phyloP scores from a whole-genome alignment of 257 asterid species.

The Salvia splendens region DNA sequence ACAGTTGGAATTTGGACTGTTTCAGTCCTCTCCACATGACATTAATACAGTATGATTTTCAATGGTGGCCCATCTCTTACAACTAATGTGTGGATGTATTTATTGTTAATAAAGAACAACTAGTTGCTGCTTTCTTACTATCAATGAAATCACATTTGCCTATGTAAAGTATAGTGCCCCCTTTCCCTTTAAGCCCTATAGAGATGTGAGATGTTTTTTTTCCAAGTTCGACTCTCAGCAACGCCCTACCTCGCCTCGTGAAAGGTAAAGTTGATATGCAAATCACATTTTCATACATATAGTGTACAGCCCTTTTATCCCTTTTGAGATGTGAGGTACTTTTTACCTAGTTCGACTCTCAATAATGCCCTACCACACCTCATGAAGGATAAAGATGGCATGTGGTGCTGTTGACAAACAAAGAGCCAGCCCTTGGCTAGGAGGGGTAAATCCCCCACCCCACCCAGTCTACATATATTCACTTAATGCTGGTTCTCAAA shows the following conservation, averaged over 20 bases:
- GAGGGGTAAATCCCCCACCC: no score
- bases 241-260: no score
- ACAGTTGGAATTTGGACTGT: constrained; percentile 48
- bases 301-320: no score
- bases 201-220: no score
- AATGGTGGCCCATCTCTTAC: constrained; percentile 36
- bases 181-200: no score
- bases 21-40: constrained; percentile 35
- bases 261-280: no score
- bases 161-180: no score
- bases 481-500: no score
- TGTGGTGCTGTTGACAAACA: neutral
- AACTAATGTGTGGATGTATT: constrained; percentile 36
- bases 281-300: neutral
- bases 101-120: constrained; percentile 36
- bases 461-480: no score
- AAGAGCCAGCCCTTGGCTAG: no score
- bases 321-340: neutral
- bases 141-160: constrained; percentile 16
- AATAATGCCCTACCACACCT: neutral
- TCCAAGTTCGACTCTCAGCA: no score
- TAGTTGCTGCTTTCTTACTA: constrained; percentile 33
- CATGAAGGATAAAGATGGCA: constrained; percentile 11
- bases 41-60: constrained; percentile 18
- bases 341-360: neutral